Base-by-base conservation (phyloP, 345 rosid species). In the Combretum micranthum region DNA sequence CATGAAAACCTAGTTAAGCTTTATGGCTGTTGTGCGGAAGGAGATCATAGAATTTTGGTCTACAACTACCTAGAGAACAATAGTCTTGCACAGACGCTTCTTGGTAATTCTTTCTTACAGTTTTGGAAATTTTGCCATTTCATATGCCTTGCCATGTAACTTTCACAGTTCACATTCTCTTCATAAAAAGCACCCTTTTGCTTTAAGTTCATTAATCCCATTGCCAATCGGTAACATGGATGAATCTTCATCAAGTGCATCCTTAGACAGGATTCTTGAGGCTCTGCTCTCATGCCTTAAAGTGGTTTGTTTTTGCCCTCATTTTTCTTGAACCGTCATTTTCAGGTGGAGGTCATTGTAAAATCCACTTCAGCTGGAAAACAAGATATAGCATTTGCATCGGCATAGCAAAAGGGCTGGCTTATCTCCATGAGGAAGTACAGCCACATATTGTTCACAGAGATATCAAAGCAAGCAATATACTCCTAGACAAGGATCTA, bases 381-480 rank as follows among this genome's bases (percentile, higher is more conserved):
- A 77, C 81, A 47, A 76, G 99, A 55, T 50, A 69, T 46, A 76
- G 60, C 70, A 93, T 93, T 23, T 81, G 96, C 69, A 60, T 88
- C 20, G 97, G 96, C 6, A 72, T 88, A 47, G 99, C 97, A 20
- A 68, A 68, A 55, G 99, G 99, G 54, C 86, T 93, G 57, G 85
- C 91, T 25, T 93, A 72, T 64, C 97, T 93, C 65, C 99, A 93
- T 16, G 96, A 88, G 66, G 85, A 79, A 73, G 85, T 93, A 69
- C 72, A 50, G 4, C 99, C 99, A 2, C 75, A 80, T 63, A 77
- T 93, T 48, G 63, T 93, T 52, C 99, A 89, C 37, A 81, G 99
- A 77, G 99, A 93, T 74, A 93, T 93, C 61, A 93, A 93, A 75
- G 97, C 99, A 15, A 93, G 97, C 76, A 93, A 93, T 67, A 86